These are phyloP conservation scores for Phytopythium oedochilum DNA, from an alignment of 352 stramenopile genomes.

Conservation along the genomic window DNA sequence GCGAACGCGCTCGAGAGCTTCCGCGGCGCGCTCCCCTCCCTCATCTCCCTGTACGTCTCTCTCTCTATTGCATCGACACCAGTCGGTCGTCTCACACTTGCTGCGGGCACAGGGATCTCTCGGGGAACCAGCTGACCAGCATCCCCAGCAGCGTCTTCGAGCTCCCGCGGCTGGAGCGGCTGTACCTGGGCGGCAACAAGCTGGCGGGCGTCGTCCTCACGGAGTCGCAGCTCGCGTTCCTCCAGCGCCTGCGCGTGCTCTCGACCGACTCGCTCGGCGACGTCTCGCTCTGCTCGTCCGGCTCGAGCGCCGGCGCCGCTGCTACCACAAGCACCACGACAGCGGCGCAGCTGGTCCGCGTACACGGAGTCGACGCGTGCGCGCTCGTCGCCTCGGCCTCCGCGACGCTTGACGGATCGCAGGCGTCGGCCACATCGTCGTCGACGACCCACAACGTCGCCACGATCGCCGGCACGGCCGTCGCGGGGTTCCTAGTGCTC, in stretches of 20 bases:
- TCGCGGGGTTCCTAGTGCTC: background rate
- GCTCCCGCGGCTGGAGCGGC: conserved; percentile 25
- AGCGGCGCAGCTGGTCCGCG: conserved; percentile 9
- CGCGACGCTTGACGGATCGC: conserved; percentile 8
- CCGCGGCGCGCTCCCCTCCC: conserved; percentile 25
- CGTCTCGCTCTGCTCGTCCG: conserved; percentile 6
- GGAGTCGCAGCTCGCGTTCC: conserved; percentile 29
- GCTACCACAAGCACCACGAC: conserved; percentile 8
- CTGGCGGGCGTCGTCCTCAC: conserved; percentile 33
- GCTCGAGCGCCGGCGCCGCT: conserved; percentile 1
- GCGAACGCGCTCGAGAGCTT: conserved; percentile 44
- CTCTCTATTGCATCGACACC: background rate
- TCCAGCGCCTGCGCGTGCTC: conserved; percentile 25
- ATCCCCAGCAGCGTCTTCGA: conserved; percentile 40
- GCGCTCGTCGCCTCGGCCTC: background rate
- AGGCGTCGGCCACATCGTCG: background rate
- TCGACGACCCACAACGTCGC: background rate
- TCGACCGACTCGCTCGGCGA: conserved; percentile 37
- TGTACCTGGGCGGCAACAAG: conserved; percentile 39
- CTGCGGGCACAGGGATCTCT: conserved; percentile 33
- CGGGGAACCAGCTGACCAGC: conserved; percentile 36
- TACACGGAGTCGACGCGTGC: conserved; percentile 10
- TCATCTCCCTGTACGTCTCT: conserved; percentile 41
- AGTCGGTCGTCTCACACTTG: background rate
- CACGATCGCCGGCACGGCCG: background rate